These are phyloP conservation scores for Cylindrotheca fusiformis DNA, from an alignment of 108 stramenopile genomes.

Conservation along the genomic window DNA sequence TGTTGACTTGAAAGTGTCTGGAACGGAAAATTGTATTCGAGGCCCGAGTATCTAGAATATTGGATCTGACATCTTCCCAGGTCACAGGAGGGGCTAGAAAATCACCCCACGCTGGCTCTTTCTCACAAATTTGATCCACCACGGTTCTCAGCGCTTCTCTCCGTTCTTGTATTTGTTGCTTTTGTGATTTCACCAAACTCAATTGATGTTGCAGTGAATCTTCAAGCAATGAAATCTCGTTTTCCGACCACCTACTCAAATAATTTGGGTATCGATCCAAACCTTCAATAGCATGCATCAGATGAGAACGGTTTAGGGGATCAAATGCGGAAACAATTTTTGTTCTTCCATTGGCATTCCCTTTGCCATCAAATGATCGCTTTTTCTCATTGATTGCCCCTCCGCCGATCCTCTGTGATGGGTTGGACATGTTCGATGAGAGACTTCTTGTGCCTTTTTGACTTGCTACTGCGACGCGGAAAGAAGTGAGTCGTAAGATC, in stretches of 20 bases:
- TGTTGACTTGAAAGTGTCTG: constrained; percentile 20
- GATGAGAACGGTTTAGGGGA: constrained; percentile 53
- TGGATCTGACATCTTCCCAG: constrained; percentile 34
- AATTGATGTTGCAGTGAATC: constrained; percentile 49
- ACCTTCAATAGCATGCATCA: constrained; percentile 77
- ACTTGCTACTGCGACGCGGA: no score
- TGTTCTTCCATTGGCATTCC: neutral
- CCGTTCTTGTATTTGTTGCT: constrained; percentile 7
- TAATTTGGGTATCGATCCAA: constrained; percentile 84
- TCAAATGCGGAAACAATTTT: constrained; percentile 19
- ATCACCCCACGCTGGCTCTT: constrained; percentile 17
- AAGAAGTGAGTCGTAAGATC: no score
- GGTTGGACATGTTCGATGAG: neutral
- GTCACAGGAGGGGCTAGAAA: constrained; percentile 18
- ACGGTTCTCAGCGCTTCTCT: constrained; percentile 8
- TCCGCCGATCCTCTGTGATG: constrained; percentile 37
- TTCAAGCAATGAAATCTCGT: constrained; percentile 56
- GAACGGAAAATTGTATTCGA: constrained; percentile 32
- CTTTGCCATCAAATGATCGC: constrained; percentile 20
- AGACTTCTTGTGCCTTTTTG: no score
- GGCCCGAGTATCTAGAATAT: constrained; percentile 31
- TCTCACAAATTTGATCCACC: constrained; percentile 10
- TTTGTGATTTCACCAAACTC: constrained; percentile 47
- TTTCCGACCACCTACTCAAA: constrained; percentile 43
- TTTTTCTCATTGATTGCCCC: constrained; percentile 83